A percentile compares a stretch with the other conserved stretches of the same genome.
phyloP scores from a whole-genome alignment of 495 filamentous ascomycete species.

The Neurospora tetraspora region DNA sequence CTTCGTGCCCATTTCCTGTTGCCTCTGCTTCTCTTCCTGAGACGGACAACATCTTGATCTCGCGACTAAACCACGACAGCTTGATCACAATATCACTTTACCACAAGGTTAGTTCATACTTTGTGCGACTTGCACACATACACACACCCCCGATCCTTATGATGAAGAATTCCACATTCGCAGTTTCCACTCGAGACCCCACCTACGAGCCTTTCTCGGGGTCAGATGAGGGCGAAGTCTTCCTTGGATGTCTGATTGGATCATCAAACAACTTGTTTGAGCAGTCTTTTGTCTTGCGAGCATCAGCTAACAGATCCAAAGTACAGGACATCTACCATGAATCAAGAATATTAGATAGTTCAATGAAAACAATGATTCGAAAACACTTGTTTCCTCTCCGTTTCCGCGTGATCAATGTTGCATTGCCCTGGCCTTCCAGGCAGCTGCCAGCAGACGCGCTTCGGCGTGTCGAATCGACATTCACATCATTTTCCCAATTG shows the following conservation, averaged over 20 bases:
- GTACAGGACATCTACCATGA: not conserved
- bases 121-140: not conserved
- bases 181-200: constrained; percentile 59
- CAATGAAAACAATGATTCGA: not conserved
- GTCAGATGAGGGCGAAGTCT: constrained; percentile 46
- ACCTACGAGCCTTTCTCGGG: constrained; percentile 40
- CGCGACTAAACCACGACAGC: not conserved
- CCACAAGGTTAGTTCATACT: constrained; percentile 15
- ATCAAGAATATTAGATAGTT: not conserved
- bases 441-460: not conserved
- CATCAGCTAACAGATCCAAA: constrained; percentile 11
- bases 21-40: not conserved
- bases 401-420: not conserved
- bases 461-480: not conserved
- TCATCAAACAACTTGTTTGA: constrained; percentile 6
- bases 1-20: not conserved
- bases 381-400: not conserved
- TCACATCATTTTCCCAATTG: not conserved
- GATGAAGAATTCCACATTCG: constrained; percentile 48
- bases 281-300: not conserved
- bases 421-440: not conserved
- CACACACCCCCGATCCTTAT: constrained; percentile 32
- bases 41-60: not conserved
- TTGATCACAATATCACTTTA: not conserved
- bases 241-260: constrained; percentile 58